phyloP scores from a whole-genome alignment of 116 monocot genomes.

The Thalassia testudinum region DNA sequence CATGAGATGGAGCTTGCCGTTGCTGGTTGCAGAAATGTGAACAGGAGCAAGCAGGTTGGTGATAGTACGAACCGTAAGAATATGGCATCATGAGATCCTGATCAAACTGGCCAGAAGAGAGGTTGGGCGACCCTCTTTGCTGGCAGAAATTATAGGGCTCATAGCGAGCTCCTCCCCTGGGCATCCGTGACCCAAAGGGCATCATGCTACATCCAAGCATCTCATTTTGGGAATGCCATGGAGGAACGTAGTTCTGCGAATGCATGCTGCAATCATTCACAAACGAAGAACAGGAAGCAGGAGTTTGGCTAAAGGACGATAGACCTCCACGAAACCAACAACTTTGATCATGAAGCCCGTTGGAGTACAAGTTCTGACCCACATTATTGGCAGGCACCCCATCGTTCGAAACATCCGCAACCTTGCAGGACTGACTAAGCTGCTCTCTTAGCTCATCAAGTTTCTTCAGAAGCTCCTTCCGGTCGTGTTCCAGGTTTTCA shows the following conservation, averaged over 20 bases:
- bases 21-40: constrained; percentile 36
- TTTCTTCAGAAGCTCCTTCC: constrained; percentile 50
- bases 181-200: constrained; percentile 7
- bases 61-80: constrained; percentile 36
- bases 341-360: constrained; percentile 13
- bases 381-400: constrained; percentile 6
- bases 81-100: constrained; percentile 30
- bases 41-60: constrained; percentile 47
- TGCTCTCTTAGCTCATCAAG: constrained; percentile 82
- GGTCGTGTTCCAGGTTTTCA: constrained; percentile 42
- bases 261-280: constrained; percentile 9
- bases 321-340: constrained; percentile 24
- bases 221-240: constrained; percentile 22
- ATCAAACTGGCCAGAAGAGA: constrained; percentile 27
- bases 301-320: constrained; percentile 13
- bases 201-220: constrained; percentile 28
- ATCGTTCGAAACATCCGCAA: constrained; percentile 19
- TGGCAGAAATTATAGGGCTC: constrained; percentile 17
- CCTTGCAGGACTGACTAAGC: constrained; percentile 47
- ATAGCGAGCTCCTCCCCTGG: constrained; percentile 16
- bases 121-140: constrained; percentile 20
- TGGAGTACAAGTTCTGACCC: not conserved
- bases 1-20: constrained; percentile 22
- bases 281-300: constrained; percentile 15
- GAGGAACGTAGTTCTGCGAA: constrained; percentile 22